Evolutionary conservation across 441 rosid genomes (phyloP), one percentile per base, ranked within the genome.

Genomic region (Syzygium malaccense): DNA sequence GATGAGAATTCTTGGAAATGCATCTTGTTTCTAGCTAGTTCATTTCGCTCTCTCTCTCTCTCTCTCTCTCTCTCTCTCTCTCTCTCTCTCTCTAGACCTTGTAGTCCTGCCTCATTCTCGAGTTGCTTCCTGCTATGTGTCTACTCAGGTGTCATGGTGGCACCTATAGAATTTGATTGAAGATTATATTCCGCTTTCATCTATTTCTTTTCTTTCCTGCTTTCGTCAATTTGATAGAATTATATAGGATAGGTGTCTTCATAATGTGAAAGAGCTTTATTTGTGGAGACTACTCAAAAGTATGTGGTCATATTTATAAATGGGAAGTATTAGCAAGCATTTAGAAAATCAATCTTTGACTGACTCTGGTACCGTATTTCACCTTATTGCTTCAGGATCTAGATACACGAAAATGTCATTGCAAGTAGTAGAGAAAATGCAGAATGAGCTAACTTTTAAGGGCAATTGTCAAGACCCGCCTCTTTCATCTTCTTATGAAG

Each of bases 401-500:
- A 90, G 92, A 85, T 91, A 91, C 92, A 90, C 89, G 2, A 92
- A 78, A 83, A 88, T 91, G 88, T 88, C 96, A 78, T 88, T 91
- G 87, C 91, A 91, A 89, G 90, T 88, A 68, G 89, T 93, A 88
- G 93, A 93, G 86, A 92, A 88, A 89, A 87, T 56, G 87, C 88
- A 51, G 84, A 87, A 23, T 57, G 86, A 93, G 66, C 91, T 90
- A 86, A 89, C 88, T 83, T 83, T 89, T 28, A 86, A 92, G 91
- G 95, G 91, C 91, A 87, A 80, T 68, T 60, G 80, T 87, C 93
- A 83, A 88, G 93, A 93, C 41, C 87, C 55, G 54, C 91, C 94
- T 89, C 90, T 90, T 89, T 92, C 94, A 60, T 92, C 94, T 88
- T 94, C 98, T 55, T 96, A 96, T 88, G 99, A 96, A 88, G 90